Evolutionary conservation across 179 eudicot species (phyloP), one percentile per base, ranked within the genome.

Genomic region (Beta lomatogona): DNA sequence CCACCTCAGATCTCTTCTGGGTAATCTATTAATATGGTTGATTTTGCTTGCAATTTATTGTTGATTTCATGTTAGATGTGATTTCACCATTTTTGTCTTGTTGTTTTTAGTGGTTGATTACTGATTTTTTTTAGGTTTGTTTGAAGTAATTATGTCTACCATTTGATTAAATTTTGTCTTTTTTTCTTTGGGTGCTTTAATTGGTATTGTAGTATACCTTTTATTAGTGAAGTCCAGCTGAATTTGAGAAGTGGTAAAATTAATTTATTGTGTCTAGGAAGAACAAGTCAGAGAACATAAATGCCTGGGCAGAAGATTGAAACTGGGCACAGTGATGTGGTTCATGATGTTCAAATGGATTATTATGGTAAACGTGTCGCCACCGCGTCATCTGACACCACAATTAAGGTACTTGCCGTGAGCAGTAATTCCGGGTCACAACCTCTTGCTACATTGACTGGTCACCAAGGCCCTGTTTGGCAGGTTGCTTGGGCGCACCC

Each of bases 271-370:
- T 73, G 79, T 81, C 19, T 72, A 80, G 81, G 71, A 50, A 70
- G 80, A 41, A 60, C n/a, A 45, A 72, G 58, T 28, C 59, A 21
- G 18, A 68, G 46, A 28, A 58, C 75, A 59, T 88, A 85, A 73
- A 93, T 93, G 97, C 90, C 97, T 36, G 90, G 88, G 68, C 95
- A 91, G 80, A 92, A 90, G 88, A 86, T 92, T 57, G 98, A 92
- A 86, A 88, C 97, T 10, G 95, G 98, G 71, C 97, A 94, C 80
- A 83, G 57, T 75, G 97, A 94, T 80, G 83, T 89, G 59, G 90
- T 92, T 66, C 98, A 94, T 76, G 98, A 94, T 85, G 97, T 91
- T 54, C 82, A 93, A 83, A 94, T 94, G 98, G 98, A 94, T 81
- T 94, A 92, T 83, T 94, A 92, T 70, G 98, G 98, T 7, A 94